phyloP scores from a whole-genome alignment of 163 green algal species.

The Chloromonas sp. region DNA sequence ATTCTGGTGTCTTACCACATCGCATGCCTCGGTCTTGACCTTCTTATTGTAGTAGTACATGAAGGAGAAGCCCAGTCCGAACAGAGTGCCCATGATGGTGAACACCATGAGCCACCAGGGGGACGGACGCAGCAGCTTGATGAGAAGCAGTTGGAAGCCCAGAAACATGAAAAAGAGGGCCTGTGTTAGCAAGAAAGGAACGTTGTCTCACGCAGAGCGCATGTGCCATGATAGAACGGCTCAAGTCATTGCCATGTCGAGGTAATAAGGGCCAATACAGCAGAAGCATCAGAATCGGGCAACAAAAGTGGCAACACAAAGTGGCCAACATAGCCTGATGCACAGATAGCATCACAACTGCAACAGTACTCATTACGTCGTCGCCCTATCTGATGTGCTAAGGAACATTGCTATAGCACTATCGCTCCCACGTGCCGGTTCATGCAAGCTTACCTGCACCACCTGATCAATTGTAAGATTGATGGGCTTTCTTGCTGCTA shows the following conservation, averaged over 20 bases:
- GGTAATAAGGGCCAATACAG: background rate
- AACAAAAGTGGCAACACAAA: background rate
- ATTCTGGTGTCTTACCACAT: constrained; percentile 27
- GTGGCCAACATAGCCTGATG: background rate
- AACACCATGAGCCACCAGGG: constrained; percentile 28
- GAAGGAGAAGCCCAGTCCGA: constrained; percentile 34
- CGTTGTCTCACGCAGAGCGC: too few species aligned
- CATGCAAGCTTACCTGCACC: background rate
- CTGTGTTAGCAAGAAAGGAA: background rate
- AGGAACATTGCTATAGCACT: too few species aligned
- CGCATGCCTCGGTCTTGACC: constrained; percentile 19
- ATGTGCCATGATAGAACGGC: too few species aligned
- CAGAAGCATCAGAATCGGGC: background rate
- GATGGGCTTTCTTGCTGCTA: background rate
- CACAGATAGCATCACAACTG: background rate
- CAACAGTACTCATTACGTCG: background rate
- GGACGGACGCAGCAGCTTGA: constrained; percentile 28
- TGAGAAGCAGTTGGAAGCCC: constrained; percentile 16
- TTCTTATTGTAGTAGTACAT: constrained; percentile 39
- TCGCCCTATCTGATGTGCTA: too few species aligned
- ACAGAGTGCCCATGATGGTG: constrained; percentile 16
- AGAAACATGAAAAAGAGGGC: background rate
- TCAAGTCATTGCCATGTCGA: background rate
- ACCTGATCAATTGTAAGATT: constrained; percentile 4
- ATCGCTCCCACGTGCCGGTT: too few species aligned